Percentiles rank a stretch among this genome's conserved stretches.
phyloP scores from a whole-genome alignment of 2,329 filamentous ascomycete genomes.

The Zopfia rhizophila region DNA sequence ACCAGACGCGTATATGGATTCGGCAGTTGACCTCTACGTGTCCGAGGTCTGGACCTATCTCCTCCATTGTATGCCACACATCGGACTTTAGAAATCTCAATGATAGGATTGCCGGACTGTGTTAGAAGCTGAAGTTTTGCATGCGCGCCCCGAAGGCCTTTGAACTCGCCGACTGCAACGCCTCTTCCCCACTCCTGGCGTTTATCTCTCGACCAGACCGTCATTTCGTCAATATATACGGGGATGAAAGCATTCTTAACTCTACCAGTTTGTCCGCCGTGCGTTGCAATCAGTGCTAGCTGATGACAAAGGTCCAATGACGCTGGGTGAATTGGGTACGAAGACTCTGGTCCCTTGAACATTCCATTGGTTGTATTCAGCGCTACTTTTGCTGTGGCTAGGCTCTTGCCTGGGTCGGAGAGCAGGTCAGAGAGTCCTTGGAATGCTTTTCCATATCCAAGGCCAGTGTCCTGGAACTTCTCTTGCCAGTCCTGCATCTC shows the following conservation, averaged over 20 bases:
- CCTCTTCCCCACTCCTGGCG: neutral
- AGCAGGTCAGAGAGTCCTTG: conserved; percentile 1
- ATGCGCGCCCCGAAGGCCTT: neutral
- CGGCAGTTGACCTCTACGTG: neutral
- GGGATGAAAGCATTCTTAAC: neutral
- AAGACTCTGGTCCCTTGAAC: neutral
- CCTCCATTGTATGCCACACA: conserved; percentile 1
- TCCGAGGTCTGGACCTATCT: too few relatives aligned
- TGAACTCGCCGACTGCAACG: neutral
- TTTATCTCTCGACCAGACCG: neutral
- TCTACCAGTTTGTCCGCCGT: neutral
- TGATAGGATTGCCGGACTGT: neutral
- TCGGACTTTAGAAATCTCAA: neutral
- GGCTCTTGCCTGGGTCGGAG: neutral
- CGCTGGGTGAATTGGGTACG: neutral
- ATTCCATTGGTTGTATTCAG: neutral
- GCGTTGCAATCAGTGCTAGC: neutral
- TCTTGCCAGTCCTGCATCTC: neutral
- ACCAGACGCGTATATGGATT: neutral
- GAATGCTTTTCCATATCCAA: conserved; percentile 1
- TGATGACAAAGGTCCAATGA: neutral
- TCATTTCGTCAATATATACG: neutral
- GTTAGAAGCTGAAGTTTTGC: neutral
- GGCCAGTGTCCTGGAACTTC: neutral
- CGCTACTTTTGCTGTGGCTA: neutral